phyloP scores from a whole-genome alignment of 139 green algal genomes.

The Zygnema cylindricum region DNA sequence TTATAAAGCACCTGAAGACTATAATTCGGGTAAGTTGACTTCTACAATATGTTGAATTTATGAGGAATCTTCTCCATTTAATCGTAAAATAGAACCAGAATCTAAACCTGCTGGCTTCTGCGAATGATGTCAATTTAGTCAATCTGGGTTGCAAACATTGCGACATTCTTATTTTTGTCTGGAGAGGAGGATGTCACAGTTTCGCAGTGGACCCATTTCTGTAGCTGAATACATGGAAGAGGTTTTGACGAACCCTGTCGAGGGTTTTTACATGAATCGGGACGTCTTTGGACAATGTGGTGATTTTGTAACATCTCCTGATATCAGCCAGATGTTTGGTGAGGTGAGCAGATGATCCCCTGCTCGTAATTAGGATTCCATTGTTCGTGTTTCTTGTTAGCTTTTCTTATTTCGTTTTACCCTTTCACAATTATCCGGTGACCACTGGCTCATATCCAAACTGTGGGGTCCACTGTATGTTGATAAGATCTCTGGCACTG shows the following conservation, averaged over 20 bases:
- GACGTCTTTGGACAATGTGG: conserved; percentile 90
- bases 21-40: conserved; percentile 24
- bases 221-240: conserved; percentile 90
- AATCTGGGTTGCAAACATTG: not conserved
- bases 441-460: too few species aligned
- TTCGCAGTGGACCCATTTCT: conserved; percentile 88
- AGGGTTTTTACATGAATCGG: conserved; percentile 62
- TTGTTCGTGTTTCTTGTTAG: too few species aligned
- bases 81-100: not conserved
- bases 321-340: conserved; percentile 97
- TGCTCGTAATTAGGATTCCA: too few species aligned
- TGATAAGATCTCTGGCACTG: too few species aligned
- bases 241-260: conserved; percentile 62
- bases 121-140: not conserved
- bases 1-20: conserved; percentile 29
- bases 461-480: too few species aligned
- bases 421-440: too few species aligned
- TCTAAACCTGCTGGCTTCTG: not conserved
- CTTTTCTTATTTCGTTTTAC: too few species aligned
- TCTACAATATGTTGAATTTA: not conserved
- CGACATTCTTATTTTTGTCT: not conserved
- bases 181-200: conserved; percentile 68
- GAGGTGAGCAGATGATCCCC: conserved; percentile 82
- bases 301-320: conserved; percentile 95
- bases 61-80: not conserved